phyloP scores from a whole-genome alignment of 768 basidiomycete genomes.

The Suillus occidentalis region DNA sequence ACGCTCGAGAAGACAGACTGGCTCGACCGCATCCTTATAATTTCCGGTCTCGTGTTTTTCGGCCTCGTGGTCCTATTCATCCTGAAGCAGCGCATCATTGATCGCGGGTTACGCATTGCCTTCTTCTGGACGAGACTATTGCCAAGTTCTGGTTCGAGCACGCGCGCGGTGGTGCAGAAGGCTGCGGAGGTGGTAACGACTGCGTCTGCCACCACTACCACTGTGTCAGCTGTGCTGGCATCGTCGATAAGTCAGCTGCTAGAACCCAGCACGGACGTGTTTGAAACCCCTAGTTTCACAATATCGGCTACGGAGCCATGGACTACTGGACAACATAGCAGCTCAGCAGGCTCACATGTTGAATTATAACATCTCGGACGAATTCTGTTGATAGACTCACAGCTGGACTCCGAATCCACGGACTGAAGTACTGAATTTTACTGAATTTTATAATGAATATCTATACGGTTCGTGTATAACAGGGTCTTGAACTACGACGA shows the following conservation, averaged over 20 bases:
- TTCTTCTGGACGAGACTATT: slow-evolving; percentile 88
- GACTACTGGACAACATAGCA: neutral
- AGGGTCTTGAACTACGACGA: too few relatives aligned
- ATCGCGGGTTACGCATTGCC: slow-evolving; percentile 73
- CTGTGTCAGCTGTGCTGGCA: neutral
- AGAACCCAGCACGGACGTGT: neutral
- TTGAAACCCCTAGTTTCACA: neutral
- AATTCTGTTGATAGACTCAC: neutral
- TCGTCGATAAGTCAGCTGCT: neutral
- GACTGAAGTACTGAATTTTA: neutral
- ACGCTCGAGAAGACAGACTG: slow-evolving; percentile 89
- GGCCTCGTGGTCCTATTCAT: slow-evolving; percentile 81
- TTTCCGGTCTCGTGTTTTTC: slow-evolving; percentile 82
- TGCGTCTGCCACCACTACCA: neutral
- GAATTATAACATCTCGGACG: neutral
- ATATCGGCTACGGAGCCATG: neutral
- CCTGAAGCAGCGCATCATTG: slow-evolving; percentile 82
- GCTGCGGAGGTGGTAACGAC: neutral
- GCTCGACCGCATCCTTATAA: slow-evolving; percentile 86
- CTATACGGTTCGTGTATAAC: too few relatives aligned
- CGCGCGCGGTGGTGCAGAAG: slow-evolving; percentile 3
- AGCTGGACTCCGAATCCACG: neutral
- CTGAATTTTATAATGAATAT: neutral
- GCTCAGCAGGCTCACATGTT: neutral
- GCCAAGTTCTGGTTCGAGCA: slow-evolving; percentile 38